Percentiles rank a stretch among this genome's conserved stretches.
Evolutionary conservation across 148 eudicot species (phyloP).

Genomic region (Pharnaceum exiguum): DNA sequence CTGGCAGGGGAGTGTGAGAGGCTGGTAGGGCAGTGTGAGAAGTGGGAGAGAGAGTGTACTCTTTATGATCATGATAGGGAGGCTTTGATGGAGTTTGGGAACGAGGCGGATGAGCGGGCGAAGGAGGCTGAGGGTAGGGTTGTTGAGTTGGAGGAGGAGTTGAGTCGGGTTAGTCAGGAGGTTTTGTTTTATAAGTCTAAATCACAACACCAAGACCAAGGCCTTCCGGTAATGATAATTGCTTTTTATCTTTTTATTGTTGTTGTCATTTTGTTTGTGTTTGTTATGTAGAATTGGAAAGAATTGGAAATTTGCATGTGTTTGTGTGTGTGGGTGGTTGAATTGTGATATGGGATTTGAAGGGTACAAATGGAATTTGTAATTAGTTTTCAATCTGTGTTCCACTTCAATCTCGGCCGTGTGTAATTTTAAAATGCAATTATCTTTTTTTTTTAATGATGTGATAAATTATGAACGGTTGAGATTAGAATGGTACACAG

Average conservation of each 20-base stretch:
- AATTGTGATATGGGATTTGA: not conserved
- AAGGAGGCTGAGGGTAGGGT: conserved; percentile 61
- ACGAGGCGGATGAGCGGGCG: conserved; percentile 86
- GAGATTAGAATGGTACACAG: too few relatives aligned
- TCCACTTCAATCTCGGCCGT: too few relatives aligned
- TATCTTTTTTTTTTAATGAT: too few relatives aligned
- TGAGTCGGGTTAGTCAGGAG: conserved; percentile 42
- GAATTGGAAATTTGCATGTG: not conserved
- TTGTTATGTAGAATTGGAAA: not conserved
- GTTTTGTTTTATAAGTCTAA: conserved; percentile 43
- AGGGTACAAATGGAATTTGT: too few relatives aligned
- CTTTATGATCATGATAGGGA: conserved; percentile 82
- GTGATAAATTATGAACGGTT: too few relatives aligned
- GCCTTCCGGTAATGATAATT: conserved; percentile 37
- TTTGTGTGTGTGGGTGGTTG: not conserved
- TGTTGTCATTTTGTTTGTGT: not conserved
- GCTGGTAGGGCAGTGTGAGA: conserved; percentile 51
- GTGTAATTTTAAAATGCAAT: too few relatives aligned
- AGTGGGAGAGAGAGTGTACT: conserved; percentile 75
- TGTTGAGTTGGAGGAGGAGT: conserved; percentile 53
- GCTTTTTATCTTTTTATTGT: not conserved
- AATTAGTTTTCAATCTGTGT: too few relatives aligned
- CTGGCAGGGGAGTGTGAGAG: conserved; percentile 66
- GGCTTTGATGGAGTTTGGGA: conserved; percentile 89
- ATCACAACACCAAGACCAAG: conserved; percentile 34